phyloP scores from a whole-genome alignment of 2,329 filamentous ascomycete species.

The Sarocladiaceae sp. region DNA sequence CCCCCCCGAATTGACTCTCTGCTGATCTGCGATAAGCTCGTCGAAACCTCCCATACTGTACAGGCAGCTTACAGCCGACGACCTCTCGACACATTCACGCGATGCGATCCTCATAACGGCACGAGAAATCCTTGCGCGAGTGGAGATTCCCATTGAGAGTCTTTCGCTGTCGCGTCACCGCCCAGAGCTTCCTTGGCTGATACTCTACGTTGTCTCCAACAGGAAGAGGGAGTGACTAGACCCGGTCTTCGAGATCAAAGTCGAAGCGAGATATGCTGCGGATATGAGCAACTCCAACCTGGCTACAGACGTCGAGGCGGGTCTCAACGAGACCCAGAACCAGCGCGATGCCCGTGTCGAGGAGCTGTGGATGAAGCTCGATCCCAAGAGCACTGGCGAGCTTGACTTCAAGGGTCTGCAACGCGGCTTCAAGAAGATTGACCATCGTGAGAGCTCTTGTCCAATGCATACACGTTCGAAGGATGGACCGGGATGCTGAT shows the following conservation, averaged over 20 bases:
- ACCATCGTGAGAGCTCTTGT: constrained; percentile 90
- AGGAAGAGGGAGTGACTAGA: neutral
- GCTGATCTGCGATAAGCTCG: neutral
- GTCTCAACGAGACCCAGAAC: constrained; percentile 70
- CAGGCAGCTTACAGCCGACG: neutral
- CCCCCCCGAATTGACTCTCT: neutral
- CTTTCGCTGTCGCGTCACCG: neutral
- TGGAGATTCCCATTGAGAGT: constrained; percentile 1
- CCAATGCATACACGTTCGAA: too few relatives aligned
- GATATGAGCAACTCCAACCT: constrained; percentile 38
- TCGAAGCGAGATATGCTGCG: constrained; percentile 27
- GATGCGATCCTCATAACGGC: constrained; percentile 10
- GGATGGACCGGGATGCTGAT: neutral
- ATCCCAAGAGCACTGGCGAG: constrained; percentile 68
- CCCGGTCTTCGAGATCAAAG: constrained; percentile 5
- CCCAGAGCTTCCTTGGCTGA: too few relatives aligned
- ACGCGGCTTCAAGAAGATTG: constrained; percentile 78
- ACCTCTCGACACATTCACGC: neutral
- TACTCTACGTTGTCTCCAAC: too few relatives aligned
- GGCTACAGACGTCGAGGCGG: constrained; percentile 48
- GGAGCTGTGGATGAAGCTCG: constrained; percentile 76
- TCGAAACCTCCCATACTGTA: neutral
- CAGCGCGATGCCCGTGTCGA: constrained; percentile 76
- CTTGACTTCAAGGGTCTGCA: constrained; percentile 80
- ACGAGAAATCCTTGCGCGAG: constrained; percentile 9